Conservation (phyloP, 1,284 basidiomycete species). For the Heimioporus retisporus region DNA sequence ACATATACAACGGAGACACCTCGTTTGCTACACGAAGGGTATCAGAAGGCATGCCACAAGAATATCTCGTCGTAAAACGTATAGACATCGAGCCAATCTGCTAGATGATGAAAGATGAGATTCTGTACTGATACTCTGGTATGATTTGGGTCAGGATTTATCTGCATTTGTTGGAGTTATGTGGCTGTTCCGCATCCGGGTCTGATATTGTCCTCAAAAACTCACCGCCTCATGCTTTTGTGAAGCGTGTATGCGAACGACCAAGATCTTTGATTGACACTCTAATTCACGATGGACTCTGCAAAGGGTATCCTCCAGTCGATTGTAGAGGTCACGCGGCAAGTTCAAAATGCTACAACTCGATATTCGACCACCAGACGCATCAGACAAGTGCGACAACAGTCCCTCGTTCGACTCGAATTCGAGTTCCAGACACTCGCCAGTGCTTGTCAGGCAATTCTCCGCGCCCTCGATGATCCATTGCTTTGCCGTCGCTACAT, state of each 20-base stretch:
- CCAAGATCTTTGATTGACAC: conserved; percentile 9
- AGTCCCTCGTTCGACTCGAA: conserved; percentile 24
- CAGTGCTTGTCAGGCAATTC: conserved; percentile 7
- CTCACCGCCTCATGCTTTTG: no score
- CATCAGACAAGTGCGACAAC: conserved; percentile 14
- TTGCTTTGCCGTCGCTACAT: neutral
- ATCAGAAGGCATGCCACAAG: no score
- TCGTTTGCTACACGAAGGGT: no score
- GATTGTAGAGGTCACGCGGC: conserved; percentile 4
- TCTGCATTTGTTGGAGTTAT: conserved; percentile 12
- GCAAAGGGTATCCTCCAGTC: conserved; percentile 10
- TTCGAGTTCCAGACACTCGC: conserved; percentile 18
- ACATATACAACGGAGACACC: no score
- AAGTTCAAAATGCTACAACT: neutral
- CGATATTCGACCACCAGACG: conserved; percentile 6
- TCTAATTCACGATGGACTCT: conserved; percentile 16
- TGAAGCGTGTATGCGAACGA: no score
- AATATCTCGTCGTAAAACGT: no score
- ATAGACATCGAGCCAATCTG: no score
- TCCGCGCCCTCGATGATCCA: conserved; percentile 11
- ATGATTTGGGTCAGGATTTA: no score
- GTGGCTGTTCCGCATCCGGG: conserved; percentile 17
- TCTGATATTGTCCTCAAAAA: conserved; percentile 6
- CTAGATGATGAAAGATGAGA: no score
- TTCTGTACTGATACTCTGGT: no score